Conservation (phyloP, 139 green algal species). For the Edaphochlamys debaryana region DNA sequence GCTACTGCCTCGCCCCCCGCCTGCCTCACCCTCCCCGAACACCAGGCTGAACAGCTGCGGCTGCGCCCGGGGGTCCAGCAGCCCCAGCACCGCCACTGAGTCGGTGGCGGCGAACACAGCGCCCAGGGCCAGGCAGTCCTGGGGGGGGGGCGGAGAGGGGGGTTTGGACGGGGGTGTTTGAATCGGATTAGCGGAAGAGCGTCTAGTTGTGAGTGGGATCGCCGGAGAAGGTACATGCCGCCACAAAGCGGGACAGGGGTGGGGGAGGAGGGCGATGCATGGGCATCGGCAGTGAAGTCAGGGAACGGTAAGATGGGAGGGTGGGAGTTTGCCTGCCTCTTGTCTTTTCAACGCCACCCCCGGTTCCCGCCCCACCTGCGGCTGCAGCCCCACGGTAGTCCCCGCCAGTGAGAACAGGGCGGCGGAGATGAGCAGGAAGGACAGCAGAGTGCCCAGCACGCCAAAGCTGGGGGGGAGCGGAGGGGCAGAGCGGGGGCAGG, state of each 20-base stretch:
- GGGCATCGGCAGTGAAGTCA: too few species aligned
- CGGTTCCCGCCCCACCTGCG: background rate
- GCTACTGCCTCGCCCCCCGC: too few species aligned
- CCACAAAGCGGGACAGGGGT: background rate
- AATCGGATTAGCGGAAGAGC: too few species aligned
- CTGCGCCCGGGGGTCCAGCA: constrained; percentile 59
- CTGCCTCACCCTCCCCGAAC: constrained; percentile 55
- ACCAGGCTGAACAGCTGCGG: constrained; percentile 89
- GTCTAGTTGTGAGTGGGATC: too few species aligned
- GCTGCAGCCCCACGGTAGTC: constrained; percentile 8
- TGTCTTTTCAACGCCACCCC: too few species aligned
- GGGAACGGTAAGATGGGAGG: too few species aligned
- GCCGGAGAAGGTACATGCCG: too few species aligned
- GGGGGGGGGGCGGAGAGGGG: background rate
- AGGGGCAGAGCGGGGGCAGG: background rate
- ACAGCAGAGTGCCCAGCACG: constrained; percentile 56
- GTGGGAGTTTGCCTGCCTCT: too few species aligned
- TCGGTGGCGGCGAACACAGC: constrained; percentile 92
- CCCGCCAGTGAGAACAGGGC: constrained; percentile 46
- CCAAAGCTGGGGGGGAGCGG: constrained; percentile 20
- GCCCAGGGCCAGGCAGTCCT: constrained; percentile 83
- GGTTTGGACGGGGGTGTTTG: background rate
- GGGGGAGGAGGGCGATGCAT: background rate
- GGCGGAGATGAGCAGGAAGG: constrained; percentile 46
- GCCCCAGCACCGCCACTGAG: constrained; percentile 89